A percentile compares a stretch with the other conserved stretches of the same genome.
Evolutionary conservation across 2,329 filamentous ascomycete genomes (phyloP).

Genomic region (Venturia nashicola): DNA sequence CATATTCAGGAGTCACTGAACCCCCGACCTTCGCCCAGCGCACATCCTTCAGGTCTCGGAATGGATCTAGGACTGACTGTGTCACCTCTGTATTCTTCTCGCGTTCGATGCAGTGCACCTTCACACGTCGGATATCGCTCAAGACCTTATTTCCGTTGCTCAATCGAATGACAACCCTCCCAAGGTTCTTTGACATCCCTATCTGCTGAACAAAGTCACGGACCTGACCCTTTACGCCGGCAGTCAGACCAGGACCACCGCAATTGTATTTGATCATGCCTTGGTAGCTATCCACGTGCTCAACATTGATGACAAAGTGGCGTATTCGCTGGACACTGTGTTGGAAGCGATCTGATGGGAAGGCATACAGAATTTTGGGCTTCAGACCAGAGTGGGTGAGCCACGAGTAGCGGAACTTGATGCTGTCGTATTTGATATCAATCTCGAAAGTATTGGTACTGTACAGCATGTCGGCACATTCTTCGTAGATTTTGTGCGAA

Average conservation of each 20-base stretch:
- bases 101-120: slow-evolving; percentile 8
- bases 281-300: slow-evolving; percentile 36
- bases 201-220: slow-evolving; percentile 28
- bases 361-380: slow-evolving; percentile 25
- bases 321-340: slow-evolving; percentile 29
- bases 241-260: slow-evolving; percentile 30
- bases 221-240: slow-evolving; percentile 29
- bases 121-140: slow-evolving; percentile 15
- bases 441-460: slow-evolving; percentile 33
- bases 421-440: slow-evolving; percentile 30
- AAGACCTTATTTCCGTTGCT: slow-evolving; percentile 18
- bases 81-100: neutral
- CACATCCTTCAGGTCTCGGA: slow-evolving; percentile 24
- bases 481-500: slow-evolving; percentile 30
- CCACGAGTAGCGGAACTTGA: slow-evolving; percentile 33
- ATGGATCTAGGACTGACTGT: slow-evolving; percentile 28
- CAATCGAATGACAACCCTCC: slow-evolving; percentile 14
- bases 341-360: slow-evolving; percentile 29
- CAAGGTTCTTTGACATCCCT: slow-evolving; percentile 15
- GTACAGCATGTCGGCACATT: slow-evolving; percentile 34
- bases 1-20: slow-evolving; percentile 26
- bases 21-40: slow-evolving; percentile 25
- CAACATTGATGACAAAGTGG: slow-evolving; percentile 31
- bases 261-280: slow-evolving; percentile 41
- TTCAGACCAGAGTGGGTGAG: slow-evolving; percentile 27